Evolutionary conservation across 257 asterid species (phyloP), one percentile per base, ranked within the genome.

Genomic region (Solanum virginianum): DNA sequence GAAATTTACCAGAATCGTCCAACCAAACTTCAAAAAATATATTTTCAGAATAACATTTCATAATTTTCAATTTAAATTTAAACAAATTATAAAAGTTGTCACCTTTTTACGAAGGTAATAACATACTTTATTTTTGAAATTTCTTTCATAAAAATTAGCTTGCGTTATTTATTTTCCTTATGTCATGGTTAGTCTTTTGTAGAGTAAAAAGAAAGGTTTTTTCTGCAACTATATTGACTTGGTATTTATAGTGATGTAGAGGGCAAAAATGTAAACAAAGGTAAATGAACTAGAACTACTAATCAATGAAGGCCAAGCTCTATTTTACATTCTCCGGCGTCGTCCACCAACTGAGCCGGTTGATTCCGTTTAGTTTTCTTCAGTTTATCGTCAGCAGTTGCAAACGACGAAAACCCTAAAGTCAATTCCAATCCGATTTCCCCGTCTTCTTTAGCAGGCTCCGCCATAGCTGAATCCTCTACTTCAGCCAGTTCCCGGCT

Each of bases 381-480:
- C 59, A 83, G 15, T 68, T 32, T 68, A 68, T 15, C 18, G 9
- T 32, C 22, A 29, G 36, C n/a, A 29, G 85, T 22, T 60, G 86
- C 87, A 41, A 85, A 74, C 70, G 93, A 91, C 84, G 91, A 86
- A 13, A 89, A 84, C 3, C 98, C 95, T 47, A 95, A 89, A 39
- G 91, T 92, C 86, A 93, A 86, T 75, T 95, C 97, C 87, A 93
- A 91, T 91, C 88, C 91, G 49, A 94, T 84, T 36, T 16, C 72
- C 2, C 45, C 45, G 0, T 29, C 45, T n/a, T 8, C 75, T 36
- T 69, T 69, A 69, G 6, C 60, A 15, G 8, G 60, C 60, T 55
- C 60, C 1, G 59, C 62, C 62, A 8, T 59, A 8, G 24, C 24
- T 68, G 26, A 69, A 69, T 69, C 16, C 16, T 69, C 77, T 16